Conservation (phyloP, 2,329 filamentous ascomycete species). For the Penicillium sp. region DNA sequence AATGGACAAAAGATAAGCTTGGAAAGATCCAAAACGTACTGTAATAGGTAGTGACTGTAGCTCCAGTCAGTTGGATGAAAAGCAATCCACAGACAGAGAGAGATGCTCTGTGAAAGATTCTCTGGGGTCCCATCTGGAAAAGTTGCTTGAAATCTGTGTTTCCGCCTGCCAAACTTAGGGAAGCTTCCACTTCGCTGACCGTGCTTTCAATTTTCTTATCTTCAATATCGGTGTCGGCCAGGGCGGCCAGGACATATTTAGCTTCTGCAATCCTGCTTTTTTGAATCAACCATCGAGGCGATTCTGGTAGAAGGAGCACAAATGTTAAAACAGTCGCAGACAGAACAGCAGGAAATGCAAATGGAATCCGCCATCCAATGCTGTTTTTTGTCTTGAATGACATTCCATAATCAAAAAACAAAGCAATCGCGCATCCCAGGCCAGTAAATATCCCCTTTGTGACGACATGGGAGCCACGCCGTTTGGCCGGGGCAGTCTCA, state of each 20-base stretch:
- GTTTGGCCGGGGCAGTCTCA: slow-evolving; percentile 20
- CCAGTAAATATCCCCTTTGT: slow-evolving; percentile 23
- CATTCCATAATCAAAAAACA: slow-evolving; percentile 24
- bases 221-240: slow-evolving; percentile 8
- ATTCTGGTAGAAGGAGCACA: slow-evolving; percentile 17
- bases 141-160: slow-evolving; percentile 10
- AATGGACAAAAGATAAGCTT: not conserved
- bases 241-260: slow-evolving; percentile 15
- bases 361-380: slow-evolving; percentile 22
- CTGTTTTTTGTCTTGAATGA: slow-evolving; percentile 14
- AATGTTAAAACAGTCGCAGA: slow-evolving; percentile 14
- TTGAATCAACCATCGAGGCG: slow-evolving; percentile 23
- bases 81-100: slow-evolving; percentile 15
- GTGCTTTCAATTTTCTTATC: slow-evolving; percentile 8
- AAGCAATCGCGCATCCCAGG: slow-evolving; percentile 17
- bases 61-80: slow-evolving; percentile 20
- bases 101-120: slow-evolving; percentile 19
- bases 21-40: slow-evolving; percentile 9
- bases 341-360: slow-evolving; percentile 18
- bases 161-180: slow-evolving; percentile 10
- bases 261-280: slow-evolving; percentile 16
- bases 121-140: slow-evolving; percentile 21
- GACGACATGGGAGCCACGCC: slow-evolving; percentile 22
- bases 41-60: slow-evolving; percentile 24
- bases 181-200: slow-evolving; percentile 20